Evolutionary conservation across 306 rosid species (phyloP).

Genomic region (Prunus davidiana): DNA sequence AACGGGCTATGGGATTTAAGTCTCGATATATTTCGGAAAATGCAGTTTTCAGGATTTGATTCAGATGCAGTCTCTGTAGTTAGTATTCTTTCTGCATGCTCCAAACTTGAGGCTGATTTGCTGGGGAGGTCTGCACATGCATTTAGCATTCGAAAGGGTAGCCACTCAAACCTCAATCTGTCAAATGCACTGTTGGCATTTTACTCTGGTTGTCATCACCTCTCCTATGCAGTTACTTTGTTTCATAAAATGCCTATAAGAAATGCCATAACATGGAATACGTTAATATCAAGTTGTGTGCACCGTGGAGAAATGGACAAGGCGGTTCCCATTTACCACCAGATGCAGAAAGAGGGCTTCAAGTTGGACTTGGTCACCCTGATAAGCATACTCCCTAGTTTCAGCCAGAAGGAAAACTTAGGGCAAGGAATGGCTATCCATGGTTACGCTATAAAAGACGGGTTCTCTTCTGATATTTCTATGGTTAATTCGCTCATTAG

Average conservation of each 20-base stretch:
- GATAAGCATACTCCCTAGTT: conserved; percentile 29
- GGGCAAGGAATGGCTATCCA: conserved; percentile 32
- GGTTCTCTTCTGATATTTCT: conserved; percentile 21
- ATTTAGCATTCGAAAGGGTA: conserved; percentile 21
- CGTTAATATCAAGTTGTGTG: conserved; percentile 25
- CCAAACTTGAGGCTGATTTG: conserved; percentile 28
- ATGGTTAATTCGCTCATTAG: conserved; percentile 30
- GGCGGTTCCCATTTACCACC: conserved; percentile 5
- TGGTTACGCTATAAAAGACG: conserved; percentile 23
- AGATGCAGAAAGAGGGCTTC: conserved; percentile 29
- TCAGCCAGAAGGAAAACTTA: conserved; percentile 4
- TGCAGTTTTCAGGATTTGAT: conserved; percentile 19
- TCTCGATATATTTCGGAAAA: conserved; percentile 20
- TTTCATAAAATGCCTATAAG: conserved; percentile 13
- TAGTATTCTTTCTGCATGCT: conserved; percentile 32
- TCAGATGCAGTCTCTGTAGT: conserved; percentile 31
- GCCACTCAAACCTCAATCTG: conserved; percentile 22
- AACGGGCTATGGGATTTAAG: conserved; percentile 29
- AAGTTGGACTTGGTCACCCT: conserved; percentile 30
- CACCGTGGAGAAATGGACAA: conserved; percentile 11
- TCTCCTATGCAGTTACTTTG: conserved; percentile 15
- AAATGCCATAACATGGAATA: conserved; percentile 30
- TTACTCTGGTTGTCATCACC: conserved; percentile 19
- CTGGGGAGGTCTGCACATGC: conserved; percentile 35
- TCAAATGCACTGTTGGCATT: conserved; percentile 33